Evolutionary conservation across 768 basidiomycete genomes (phyloP), one percentile per base, ranked within the genome.

Genomic region (Boletus subcaerulescens): DNA sequence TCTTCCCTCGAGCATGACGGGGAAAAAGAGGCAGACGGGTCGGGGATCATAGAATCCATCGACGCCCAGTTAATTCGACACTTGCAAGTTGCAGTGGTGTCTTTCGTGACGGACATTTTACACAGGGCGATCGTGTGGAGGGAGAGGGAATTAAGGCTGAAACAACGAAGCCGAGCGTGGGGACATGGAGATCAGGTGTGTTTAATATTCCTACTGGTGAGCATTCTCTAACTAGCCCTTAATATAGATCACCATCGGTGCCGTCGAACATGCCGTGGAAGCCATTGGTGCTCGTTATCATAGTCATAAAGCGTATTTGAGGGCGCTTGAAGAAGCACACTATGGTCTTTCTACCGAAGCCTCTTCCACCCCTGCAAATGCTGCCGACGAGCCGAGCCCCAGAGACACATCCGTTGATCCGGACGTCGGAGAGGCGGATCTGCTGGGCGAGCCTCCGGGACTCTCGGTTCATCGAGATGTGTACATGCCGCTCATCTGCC

Each of bases 121-220:
- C 77, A 80, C 51, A 76, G 74, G 33, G 73, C 78, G 20, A 77
- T 88, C 41, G 71, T 80, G 8, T 71, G 77, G 36, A 80, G 80
- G 40, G 85, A 87, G 60, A 80, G 84, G 53, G 87, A 87, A 60
- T 67, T 74, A 50, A 68, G 71, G 32, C 64, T 85, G 62, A 89
- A 88, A 69, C 72, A 74, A 39, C 77, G 78, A 18, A 80, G 80
- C 45, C 86, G 80, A 60, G 84, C 76, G 8, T 90, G 87, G 85
- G 73, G 77, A 45, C 50, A 74, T 4, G 73, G 73, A 13, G 74
- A 75, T 31, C 73, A 79, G 60, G 80, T 82, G 47, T 12, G 60
- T 49, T 20, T n/a, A n/a, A 11, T 38, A 26, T 43, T 33, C 35
- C 12, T 15, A 11, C n/a, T 0, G 18, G 22, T 32, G 35, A 5